phyloP scores from a whole-genome alignment of 805 yeast species.

The Metschnikowia cerradonensis region DNA sequence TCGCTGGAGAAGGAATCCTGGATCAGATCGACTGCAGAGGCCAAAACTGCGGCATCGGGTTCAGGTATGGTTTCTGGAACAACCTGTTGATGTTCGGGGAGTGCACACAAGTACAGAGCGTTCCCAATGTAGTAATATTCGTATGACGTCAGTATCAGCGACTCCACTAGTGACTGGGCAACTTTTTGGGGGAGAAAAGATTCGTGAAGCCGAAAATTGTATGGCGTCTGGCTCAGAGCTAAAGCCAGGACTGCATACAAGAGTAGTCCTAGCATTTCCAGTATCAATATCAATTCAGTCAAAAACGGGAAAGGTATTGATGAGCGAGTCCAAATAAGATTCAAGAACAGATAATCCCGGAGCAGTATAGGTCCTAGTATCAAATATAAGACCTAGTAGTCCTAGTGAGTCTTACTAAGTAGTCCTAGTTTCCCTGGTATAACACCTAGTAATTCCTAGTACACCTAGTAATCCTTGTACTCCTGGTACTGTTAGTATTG shows the following conservation, averaged over 20 bases:
- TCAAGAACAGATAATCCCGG: no score
- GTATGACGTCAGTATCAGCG: neutral
- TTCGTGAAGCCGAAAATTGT: slow-evolving; percentile 8
- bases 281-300: neutral
- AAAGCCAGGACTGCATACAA: neutral
- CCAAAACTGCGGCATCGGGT: slow-evolving; percentile 9
- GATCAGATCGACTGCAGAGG: slow-evolving; percentile 10
- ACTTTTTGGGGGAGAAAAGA: slow-evolving; percentile 2
- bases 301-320: no score
- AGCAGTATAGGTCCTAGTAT: no score
- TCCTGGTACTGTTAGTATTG: no score
- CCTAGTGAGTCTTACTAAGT: no score
- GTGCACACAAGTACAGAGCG: slow-evolving; percentile 13
- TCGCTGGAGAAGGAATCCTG: slow-evolving; percentile 8
- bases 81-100: neutral
- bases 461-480: no score
- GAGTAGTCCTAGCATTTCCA: neutral
- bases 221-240: slow-evolving; percentile 2
- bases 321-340: no score
- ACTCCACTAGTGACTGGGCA: neutral
- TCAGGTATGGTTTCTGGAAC: neutral
- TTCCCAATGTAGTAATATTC: neutral
- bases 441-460: no score
- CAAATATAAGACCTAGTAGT: no score
- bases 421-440: no score